phyloP scores from a whole-genome alignment of 2,329 filamentous ascomycete genomes.

The Akanthomyces lecanii region DNA sequence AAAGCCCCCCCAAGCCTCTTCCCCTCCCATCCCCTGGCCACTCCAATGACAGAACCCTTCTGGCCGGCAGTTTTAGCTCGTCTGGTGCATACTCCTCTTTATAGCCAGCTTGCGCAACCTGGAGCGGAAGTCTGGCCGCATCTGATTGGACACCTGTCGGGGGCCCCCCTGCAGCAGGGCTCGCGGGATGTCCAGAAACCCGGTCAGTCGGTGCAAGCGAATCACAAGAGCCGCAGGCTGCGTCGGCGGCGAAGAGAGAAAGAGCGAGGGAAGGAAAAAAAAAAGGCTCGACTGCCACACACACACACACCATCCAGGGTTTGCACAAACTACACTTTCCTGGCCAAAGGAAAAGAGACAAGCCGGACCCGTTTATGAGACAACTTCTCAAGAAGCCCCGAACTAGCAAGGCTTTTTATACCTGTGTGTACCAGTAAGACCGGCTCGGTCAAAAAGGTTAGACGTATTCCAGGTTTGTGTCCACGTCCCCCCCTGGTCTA shows the following conservation, averaged over 20 bases:
- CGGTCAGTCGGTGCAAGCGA: not conserved
- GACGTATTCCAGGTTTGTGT: not conserved
- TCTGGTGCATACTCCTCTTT: not conserved
- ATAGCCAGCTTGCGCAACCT: not conserved
- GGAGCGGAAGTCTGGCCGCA: not conserved
- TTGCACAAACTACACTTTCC: not conserved
- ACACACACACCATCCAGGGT: not conserved
- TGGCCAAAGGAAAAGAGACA: not conserved
- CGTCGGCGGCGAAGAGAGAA: not conserved
- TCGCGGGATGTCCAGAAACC: not conserved
- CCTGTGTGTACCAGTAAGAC: not conserved
- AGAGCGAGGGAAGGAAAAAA: not conserved
- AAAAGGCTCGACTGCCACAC: not conserved
- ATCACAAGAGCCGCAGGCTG: not conserved
- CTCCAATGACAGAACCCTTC: not conserved
- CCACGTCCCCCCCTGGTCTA: not conserved
- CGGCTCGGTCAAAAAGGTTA: not conserved
- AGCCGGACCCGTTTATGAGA: slow-evolving; percentile 6
- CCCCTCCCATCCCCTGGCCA: not conserved
- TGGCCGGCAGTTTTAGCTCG: not conserved
- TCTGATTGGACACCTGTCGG: slow-evolving; percentile 4
- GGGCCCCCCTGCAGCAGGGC: not conserved
- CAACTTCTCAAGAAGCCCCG: not conserved
- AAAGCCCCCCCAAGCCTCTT: too few species aligned
- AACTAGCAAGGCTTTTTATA: not conserved